Conservation (phyloP, 768 basidiomycete genomes). For the Boletus rubropictus region DNA sequence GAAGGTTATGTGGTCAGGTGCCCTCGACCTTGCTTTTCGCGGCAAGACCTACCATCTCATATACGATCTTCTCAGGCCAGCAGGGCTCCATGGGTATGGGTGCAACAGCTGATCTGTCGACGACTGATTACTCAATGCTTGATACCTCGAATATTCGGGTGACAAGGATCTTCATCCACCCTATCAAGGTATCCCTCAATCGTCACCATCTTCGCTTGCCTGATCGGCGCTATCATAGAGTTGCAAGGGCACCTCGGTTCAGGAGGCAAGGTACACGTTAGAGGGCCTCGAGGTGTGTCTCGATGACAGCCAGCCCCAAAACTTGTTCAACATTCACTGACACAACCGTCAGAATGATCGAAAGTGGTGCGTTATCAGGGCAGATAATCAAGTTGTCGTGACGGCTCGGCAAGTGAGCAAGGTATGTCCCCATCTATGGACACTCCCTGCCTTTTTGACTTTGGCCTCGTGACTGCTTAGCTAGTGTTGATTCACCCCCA, state of each 20-base stretch:
- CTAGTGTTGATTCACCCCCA: slow-evolving; percentile 62
- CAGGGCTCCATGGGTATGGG: neutral
- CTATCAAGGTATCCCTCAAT: slow-evolving; percentile 47
- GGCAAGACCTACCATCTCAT: slow-evolving; percentile 3
- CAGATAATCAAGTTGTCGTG: slow-evolving; percentile 45
- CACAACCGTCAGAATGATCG: slow-evolving; percentile 54
- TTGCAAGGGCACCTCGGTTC: slow-evolving; percentile 62
- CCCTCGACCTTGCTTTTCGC: neutral
- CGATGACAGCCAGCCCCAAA: neutral
- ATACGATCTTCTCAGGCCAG: slow-evolving; percentile 15
- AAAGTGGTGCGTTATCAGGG: slow-evolving; percentile 64
- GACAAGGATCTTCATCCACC: slow-evolving; percentile 57
- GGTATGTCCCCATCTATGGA: slow-evolving; percentile 31
- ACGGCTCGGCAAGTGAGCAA: slow-evolving; percentile 64
- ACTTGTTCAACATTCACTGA: neutral
- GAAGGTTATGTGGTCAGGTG: neutral
- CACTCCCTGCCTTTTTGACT: neutral
- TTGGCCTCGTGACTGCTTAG: slow-evolving; percentile 31
- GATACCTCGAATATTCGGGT: slow-evolving; percentile 37
- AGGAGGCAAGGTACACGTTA: slow-evolving; percentile 48
- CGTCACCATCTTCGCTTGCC: neutral
- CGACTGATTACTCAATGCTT: slow-evolving; percentile 17
- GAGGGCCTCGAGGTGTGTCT: slow-evolving; percentile 59
- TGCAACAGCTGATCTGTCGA: neutral
- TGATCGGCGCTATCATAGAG: slow-evolving; percentile 42